Evolutionary conservation across 2,329 filamentous ascomycete species (phyloP), one percentile per base, ranked within the genome.

Genomic region (Arthrobotrys megalospora): DNA sequence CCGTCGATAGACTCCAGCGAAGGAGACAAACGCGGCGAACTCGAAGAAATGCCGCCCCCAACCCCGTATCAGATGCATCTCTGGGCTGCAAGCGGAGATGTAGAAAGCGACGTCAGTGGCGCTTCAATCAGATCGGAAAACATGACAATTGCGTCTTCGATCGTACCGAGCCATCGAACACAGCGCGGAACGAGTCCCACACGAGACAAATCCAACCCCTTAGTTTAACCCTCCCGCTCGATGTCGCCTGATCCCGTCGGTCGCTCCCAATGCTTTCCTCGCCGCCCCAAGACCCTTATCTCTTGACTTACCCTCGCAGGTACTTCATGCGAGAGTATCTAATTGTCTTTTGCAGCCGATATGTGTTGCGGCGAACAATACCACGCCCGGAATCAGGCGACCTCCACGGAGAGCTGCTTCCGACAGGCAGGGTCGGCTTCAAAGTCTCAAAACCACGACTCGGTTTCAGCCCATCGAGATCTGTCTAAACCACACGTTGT

Each of bases 301-400:
- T 50, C 16, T 50, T 6, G 19, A 47, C 34, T 58, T 58, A 58
- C 38, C 52, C 11, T 8, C n/a, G 5, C 24, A 32, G 28, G 24
- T 32, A 53, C 16, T 38, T n/a, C 32, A 12, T 24, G 34, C 16
- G 11, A n/a, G 36, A 14, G 8, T n/a, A 28, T 28, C 24, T 28
- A 28, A 28, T 28, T 28, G 24, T 28, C 24, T 28, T 28, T 2
- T 28, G 24, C 24, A 28, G 24, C 5, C 24, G 10, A 24, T 6
- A 60, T 69, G 66, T 60, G 73, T 77, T 77, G 73, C 38, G n/a
- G 36, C 36, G 14, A 28, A 34, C 36, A 66, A 58, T 55, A 47
- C 73, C 62, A 76, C 72, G 53, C 32, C 50, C 73, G 73, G 73
- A 77, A 77, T 21, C 73, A 65, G 73, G 60, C 73, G 73, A 77